Evolutionary conservation across 179 eudicot species (phyloP).

Genomic region (Vitellaria paradoxa): DNA sequence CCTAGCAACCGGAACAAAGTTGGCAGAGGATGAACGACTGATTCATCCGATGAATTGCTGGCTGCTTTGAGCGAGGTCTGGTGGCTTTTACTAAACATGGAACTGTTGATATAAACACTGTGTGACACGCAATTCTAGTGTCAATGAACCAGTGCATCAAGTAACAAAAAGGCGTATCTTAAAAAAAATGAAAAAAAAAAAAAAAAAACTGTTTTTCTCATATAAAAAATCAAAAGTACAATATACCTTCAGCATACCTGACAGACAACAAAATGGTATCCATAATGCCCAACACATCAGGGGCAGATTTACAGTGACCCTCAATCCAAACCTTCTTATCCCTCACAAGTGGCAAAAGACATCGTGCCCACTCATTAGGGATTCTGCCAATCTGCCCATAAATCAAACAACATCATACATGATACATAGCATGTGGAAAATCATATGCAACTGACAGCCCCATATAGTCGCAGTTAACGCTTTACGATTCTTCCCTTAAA

Average conservation of each 20-base stretch:
- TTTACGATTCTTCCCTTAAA: not conserved
- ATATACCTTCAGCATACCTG: slow-evolving; percentile 44
- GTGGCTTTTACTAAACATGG: slow-evolving; percentile 67
- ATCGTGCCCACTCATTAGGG: slow-evolving; percentile 94
- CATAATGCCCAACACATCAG: slow-evolving; percentile 74
- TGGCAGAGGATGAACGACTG: slow-evolving; percentile 81
- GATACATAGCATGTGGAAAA: not conserved
- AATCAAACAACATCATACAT: not conserved
- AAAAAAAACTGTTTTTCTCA: no score
- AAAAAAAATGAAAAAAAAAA: no score
- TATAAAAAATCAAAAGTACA: not conserved
- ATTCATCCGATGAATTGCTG: slow-evolving; percentile 50
- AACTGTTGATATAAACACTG: slow-evolving; percentile 79
- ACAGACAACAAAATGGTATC: slow-evolving; percentile 69
- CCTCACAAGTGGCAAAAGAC: slow-evolving; percentile 82
- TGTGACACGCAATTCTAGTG: slow-evolving; percentile 1
- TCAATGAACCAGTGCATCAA: not conserved
- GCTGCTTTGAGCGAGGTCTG: slow-evolving; percentile 66
- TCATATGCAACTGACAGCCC: not conserved
- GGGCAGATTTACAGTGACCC: slow-evolving; percentile 83
- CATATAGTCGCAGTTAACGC: not conserved
- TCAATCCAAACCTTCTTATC: slow-evolving; percentile 69
- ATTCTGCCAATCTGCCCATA: slow-evolving; percentile 81
- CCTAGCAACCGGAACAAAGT: slow-evolving; percentile 72
- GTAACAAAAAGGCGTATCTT: no score